These are phyloP conservation scores for Fraxinus angustifolia DNA, from an alignment of 305 asterid genomes.

Conservation along the genomic window DNA sequence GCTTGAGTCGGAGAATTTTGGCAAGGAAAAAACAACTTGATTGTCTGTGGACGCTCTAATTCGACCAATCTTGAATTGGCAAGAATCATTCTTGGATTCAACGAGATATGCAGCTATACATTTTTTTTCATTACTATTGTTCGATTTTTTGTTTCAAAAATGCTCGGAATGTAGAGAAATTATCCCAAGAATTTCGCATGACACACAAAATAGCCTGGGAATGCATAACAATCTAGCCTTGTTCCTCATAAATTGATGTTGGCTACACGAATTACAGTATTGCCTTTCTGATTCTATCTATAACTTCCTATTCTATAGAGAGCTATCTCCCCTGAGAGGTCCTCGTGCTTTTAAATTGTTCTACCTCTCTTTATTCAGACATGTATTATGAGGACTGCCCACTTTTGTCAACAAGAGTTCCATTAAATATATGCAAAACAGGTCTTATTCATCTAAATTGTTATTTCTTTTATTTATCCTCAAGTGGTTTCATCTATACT, in stretches of 20 bases:
- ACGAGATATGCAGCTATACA: neutral
- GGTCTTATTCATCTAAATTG: neutral
- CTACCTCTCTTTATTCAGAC: neutral
- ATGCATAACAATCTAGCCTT: neutral
- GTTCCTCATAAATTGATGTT: neutral
- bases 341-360: neutral
- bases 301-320: neutral
- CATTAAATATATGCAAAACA: neutral
- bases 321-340: neutral
- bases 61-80: neutral
- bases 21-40: neutral
- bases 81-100: slow-evolving; percentile 2
- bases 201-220: neutral
- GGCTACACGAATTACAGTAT: neutral
- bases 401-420: neutral
- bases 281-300: neutral
- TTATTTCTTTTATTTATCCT: neutral
- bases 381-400: neutral
- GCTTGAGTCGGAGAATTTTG: neutral
- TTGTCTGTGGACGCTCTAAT: slow-evolving; percentile 14
- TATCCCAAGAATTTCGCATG: neutral
- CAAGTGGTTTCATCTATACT: neutral
- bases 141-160: neutral
- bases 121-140: neutral
- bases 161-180: neutral